Conservation (phyloP, 495 filamentous ascomycete species). For the Penicillium coprophilum region DNA sequence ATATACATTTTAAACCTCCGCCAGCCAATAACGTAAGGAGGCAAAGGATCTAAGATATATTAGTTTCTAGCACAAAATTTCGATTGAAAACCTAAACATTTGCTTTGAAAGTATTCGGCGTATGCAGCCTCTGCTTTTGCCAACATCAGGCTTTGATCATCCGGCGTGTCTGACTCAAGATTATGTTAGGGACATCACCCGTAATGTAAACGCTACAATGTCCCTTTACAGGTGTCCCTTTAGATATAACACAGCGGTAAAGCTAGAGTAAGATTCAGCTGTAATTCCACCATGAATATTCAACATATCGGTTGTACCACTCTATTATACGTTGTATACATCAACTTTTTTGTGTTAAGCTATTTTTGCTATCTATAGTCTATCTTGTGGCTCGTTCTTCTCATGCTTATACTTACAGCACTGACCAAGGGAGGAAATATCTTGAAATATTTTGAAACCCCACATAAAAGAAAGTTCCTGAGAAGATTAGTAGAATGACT, state of each 20-base stretch:
- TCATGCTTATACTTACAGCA: too few relatives aligned
- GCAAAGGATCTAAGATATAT: background rate
- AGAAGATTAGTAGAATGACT: too few relatives aligned
- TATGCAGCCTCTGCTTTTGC: background rate
- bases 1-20: background rate
- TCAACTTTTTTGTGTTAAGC: too few relatives aligned
- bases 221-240: background rate
- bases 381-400: too few relatives aligned
- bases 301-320: too few relatives aligned
- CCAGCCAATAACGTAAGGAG: background rate
- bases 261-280: too few relatives aligned
- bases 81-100: background rate
- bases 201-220: background rate
- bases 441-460: too few relatives aligned
- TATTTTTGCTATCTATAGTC: too few relatives aligned
- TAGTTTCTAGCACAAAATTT: conserved; percentile 2
- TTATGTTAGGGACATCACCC: background rate
- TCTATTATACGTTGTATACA: too few relatives aligned
- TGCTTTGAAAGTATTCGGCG: background rate
- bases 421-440: too few relatives aligned
- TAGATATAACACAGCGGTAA: background rate
- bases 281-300: too few relatives aligned
- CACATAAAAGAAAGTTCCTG: too few relatives aligned
- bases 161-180: background rate
- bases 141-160: background rate